These are phyloP conservation scores for Cetraspora pellucida DNA, from an alignment of 192 early-diverging fungal genomes.

Conservation along the genomic window DNA sequence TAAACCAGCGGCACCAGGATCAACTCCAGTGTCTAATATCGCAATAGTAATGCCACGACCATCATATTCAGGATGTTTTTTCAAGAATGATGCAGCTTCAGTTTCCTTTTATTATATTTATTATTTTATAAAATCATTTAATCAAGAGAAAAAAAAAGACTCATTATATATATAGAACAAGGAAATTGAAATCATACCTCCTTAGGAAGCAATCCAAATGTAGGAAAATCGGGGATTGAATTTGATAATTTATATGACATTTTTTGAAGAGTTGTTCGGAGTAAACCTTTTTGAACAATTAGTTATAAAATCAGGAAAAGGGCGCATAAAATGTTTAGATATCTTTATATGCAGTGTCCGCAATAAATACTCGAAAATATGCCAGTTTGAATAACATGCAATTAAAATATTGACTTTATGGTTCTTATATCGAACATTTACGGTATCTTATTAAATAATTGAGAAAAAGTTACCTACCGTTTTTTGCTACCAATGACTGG, in stretches of 20 bases:
- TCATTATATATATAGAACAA: not conserved
- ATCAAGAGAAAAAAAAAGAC: not conserved
- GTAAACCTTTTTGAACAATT: too few relatives aligned
- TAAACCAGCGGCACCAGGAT: constrained; percentile 87
- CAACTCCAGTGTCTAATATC: constrained; percentile 93
- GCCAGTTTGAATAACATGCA: too few relatives aligned
- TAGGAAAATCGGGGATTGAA: constrained; percentile 48
- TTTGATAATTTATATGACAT: constrained; percentile 45
- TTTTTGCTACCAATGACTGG: too few relatives aligned
- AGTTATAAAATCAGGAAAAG: too few relatives aligned
- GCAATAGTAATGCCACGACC: constrained; percentile 89
- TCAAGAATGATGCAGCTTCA: constrained; percentile 78
- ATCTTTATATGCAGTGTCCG: too few relatives aligned
- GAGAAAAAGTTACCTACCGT: too few relatives aligned
- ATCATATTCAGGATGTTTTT: constrained; percentile 83
- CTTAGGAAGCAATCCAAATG: constrained; percentile 50
- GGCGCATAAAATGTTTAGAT: too few relatives aligned
- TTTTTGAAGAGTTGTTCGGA: not conserved
- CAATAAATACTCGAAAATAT: too few relatives aligned
- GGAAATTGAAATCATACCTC: constrained; percentile 35
- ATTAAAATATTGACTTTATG: too few relatives aligned
- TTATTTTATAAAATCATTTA: not conserved
- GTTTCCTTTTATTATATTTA: constrained; percentile 60
- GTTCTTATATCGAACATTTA: too few relatives aligned
- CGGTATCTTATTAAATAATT: too few relatives aligned